Evolutionary conservation across 2,329 filamentous ascomycete genomes (phyloP), one percentile per base, ranked within the genome.

Genomic region (Byssoonygena ceratinophila): DNA sequence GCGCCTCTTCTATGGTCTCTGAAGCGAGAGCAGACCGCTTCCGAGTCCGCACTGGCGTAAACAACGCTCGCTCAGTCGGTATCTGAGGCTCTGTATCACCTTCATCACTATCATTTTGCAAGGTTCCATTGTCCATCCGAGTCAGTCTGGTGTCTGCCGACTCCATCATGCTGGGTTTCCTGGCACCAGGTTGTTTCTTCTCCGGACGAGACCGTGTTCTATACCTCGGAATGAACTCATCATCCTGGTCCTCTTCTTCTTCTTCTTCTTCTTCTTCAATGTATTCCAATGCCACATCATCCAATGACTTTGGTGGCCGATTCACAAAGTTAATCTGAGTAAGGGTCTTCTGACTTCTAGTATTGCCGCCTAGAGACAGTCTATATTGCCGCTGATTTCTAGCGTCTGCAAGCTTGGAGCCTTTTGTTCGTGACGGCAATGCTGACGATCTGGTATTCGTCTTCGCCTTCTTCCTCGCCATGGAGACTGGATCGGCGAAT

Each of bases 301-400:
- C 59, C 31, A 45, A 52, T 53, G 46, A 39, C 49, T 11, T 34
- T 56, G 49, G 46, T 57, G 36, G 51, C 59, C 40, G 62, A 1
- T 62, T 63, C 43, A 69, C 66, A 47, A 66, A 71, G 34, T 67
- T 68, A 46, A 72, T 68, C 53, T 72, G 69, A 1, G 69, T 72
- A 14, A 72, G 62, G 0, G 69, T 72, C 1, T 66, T 63, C 44
- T 72, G 69, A 12, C 61, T 64, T 6, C 49, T 57, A 14, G 59
- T 47, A 27, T 57, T 55, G 29, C 58, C 53, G 16, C 53, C 56
- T 14, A 58, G 44, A 3, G 56, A 52, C 16, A 56, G 29, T 44
- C 57, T 50, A 52, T 55, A 46, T 41, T 54, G 41, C 14, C 57
- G 51, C 23, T 52, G 54, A 18, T 29, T 50, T 5, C 27, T 29